Percentiles rank a stretch among this genome's conserved stretches.
Conservation (phyloP, 352 stramenopile species). For the Halophytophthora batemanensis region DNA sequence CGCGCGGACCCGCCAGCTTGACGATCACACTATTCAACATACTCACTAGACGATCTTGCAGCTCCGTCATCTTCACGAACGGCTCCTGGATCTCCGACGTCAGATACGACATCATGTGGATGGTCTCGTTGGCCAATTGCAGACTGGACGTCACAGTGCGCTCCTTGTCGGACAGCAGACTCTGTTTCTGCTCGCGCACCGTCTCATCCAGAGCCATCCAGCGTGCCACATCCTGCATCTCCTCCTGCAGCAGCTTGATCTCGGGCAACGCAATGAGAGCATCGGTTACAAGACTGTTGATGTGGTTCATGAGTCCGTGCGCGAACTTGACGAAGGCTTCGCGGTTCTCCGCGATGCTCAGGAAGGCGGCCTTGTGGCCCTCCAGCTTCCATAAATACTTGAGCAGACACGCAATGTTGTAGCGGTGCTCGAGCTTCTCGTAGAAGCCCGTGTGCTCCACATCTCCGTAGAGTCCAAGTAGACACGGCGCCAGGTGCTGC, state of each 20-base stretch:
- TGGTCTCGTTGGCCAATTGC: slow-evolving; percentile 96
- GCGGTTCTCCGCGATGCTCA: slow-evolving; percentile 90
- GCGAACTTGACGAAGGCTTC: slow-evolving; percentile 97
- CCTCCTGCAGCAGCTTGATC: slow-evolving; percentile 92
- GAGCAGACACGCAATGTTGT: slow-evolving; percentile 95
- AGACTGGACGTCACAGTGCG: slow-evolving; percentile 91
- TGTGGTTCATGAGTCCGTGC: slow-evolving; percentile 99
- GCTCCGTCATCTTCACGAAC: slow-evolving; percentile 92
- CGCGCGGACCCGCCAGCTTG: slow-evolving; percentile 92
- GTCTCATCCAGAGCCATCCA: slow-evolving; percentile 88
- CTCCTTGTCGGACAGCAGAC: slow-evolving; percentile 85
- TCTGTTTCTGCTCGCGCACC: slow-evolving; percentile 89
- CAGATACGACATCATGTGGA: slow-evolving; percentile 97
- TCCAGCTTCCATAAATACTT: slow-evolving; percentile 96
- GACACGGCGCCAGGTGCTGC: slow-evolving; percentile 90
- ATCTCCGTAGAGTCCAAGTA: slow-evolving; percentile 97
- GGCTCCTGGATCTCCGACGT: slow-evolving; percentile 93
- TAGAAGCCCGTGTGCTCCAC: slow-evolving; percentile 98
- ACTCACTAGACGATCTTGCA: slow-evolving; percentile 92
- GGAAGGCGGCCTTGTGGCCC: slow-evolving; percentile 94
- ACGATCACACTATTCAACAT: slow-evolving; percentile 96
- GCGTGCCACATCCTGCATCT: slow-evolving; percentile 80
- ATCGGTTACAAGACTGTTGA: slow-evolving; percentile 95
- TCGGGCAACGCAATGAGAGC: slow-evolving; percentile 95
- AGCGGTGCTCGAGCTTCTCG: slow-evolving; percentile 96